Percentiles rank a stretch among this genome's conserved stretches.
Evolutionary conservation across 2,329 filamentous ascomycete genomes (phyloP).

Genomic region (Dactylella cylindrospora): DNA sequence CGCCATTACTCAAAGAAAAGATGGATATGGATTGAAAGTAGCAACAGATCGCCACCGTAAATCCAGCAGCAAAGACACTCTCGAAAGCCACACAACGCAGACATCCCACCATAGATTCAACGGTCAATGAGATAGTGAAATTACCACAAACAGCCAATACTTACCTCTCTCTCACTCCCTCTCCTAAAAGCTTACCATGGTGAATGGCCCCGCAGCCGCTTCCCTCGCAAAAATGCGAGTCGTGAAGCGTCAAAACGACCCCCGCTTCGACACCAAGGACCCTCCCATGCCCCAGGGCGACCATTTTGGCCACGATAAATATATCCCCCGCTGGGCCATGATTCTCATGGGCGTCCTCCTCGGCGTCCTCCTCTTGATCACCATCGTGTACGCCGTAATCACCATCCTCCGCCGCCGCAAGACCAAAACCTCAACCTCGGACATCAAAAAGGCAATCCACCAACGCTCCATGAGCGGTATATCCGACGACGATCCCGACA

Average conservation of each 20-base stretch:
- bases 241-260: conserved; percentile 26
- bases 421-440: conserved; percentile 7
- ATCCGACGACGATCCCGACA: conserved; percentile 28
- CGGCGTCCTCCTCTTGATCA: conserved; percentile 12
- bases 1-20: no score
- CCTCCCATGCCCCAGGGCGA: conserved; percentile 35
- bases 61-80: no score
- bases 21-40: no score
- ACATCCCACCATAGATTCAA: no score
- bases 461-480: conserved; percentile 36
- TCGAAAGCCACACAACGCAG: no score
- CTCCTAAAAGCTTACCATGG: no score
- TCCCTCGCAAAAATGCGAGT: conserved; percentile 26
- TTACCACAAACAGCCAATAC: no score
- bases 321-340: conserved; percentile 32
- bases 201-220: not conserved
- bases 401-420: conserved; percentile 8
- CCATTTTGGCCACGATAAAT: conserved; percentile 34
- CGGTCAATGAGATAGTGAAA: no score
- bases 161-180: no score
- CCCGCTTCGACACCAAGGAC: not conserved
- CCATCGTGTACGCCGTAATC: conserved; percentile 9
- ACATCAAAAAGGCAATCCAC: conserved; percentile 30
- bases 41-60: no score
- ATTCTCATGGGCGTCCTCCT: conserved; percentile 26